phyloP scores from a whole-genome alignment of 1,284 basidiomycete genomes.

The Kwoniella shivajii region DNA sequence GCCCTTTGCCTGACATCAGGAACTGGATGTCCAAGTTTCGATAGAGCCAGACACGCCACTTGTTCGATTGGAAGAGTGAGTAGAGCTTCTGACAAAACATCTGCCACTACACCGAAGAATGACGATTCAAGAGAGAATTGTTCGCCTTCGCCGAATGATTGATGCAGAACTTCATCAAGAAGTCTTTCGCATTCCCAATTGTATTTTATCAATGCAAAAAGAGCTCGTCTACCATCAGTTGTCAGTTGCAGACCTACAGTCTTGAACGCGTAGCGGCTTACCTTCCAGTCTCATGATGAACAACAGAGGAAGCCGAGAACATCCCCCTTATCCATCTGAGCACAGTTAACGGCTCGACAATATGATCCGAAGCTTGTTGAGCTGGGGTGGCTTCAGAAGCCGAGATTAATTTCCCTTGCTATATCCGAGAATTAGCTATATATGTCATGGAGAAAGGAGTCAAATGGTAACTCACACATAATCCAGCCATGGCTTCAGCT shows the following conservation, averaged over 20 bases:
- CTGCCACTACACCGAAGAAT: constrained; percentile 78
- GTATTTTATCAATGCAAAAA: constrained; percentile 70
- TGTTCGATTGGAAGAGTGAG: constrained; percentile 66
- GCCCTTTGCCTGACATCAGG: constrained; percentile 71
- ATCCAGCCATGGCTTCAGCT: constrained; percentile 77
- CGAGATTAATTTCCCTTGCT: constrained; percentile 50
- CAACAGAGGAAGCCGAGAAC: constrained; percentile 49
- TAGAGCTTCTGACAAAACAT: constrained; percentile 57
- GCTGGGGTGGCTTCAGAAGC: constrained; percentile 40
- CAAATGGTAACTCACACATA: constrained; percentile 67
- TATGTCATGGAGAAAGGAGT: neutral
- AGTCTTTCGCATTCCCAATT: constrained; percentile 66
- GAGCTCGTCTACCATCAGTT: constrained; percentile 80
- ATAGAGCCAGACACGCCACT: constrained; percentile 75
- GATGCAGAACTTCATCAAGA: constrained; percentile 68
- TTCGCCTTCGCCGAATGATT: constrained; percentile 67
- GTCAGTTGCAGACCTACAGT: neutral
- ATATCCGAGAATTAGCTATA: neutral
- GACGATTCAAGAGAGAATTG: constrained; percentile 54
- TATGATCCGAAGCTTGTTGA: constrained; percentile 39
- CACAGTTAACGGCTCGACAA: constrained; percentile 54
- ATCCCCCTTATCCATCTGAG: constrained; percentile 57
- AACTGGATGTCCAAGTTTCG: constrained; percentile 79
- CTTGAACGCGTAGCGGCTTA: constrained; percentile 17
- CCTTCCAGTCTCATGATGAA: constrained; percentile 54